Base-by-base conservation (phyloP, 768 basidiomycete species). In the Brasilioporus rufonigricans region DNA sequence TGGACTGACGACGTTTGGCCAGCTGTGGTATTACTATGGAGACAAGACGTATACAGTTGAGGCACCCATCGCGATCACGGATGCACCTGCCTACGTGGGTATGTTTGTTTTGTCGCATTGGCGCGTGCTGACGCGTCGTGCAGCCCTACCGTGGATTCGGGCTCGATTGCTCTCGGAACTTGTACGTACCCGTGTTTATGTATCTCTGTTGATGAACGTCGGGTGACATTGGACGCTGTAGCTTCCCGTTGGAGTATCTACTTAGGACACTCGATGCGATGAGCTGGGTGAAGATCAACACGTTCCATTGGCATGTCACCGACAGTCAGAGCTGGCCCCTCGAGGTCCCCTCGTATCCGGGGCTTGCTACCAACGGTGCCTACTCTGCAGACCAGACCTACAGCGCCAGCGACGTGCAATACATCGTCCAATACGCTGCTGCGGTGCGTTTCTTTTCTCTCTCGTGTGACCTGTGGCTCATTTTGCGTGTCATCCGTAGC, bases 271-370 rank as follows among this genome's bases (percentile, higher is more conserved):
- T 85, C 21, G 77, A 82, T 38, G 76, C 79, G 12, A 82, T 83
- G 79, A 73, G 74, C 13, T 76, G 76, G 71, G 76, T 77, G 56
- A 85, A 84, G 74, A 73, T 72, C 50, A 91, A 85, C 68, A 82
- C 81, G 2, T 80, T 93, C 61, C 89, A 93, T 59, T 93, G 91
- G 91, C 92, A 93, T 64, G 76, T 91, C 53, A 83, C 84, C 33
- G 92, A 94, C 70, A 83, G 84, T 50, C 89, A 93, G 62, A 85
- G 83, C 33, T 94, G 89, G 74, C 91, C 92, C 2, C 76, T 93
- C 16, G 74, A 79, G 36, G 72, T 93, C 19, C 73, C 81, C 4
- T 77, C 77, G 11, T 86, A 80, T 64, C 78, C 85, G 0, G 80
- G 82, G 51, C 73, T 93, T 1, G 76, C 87, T 11, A 56, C 58